Evolutionary conservation across 257 asterid genomes (phyloP).

Genomic region (Solanum arcanum): DNA sequence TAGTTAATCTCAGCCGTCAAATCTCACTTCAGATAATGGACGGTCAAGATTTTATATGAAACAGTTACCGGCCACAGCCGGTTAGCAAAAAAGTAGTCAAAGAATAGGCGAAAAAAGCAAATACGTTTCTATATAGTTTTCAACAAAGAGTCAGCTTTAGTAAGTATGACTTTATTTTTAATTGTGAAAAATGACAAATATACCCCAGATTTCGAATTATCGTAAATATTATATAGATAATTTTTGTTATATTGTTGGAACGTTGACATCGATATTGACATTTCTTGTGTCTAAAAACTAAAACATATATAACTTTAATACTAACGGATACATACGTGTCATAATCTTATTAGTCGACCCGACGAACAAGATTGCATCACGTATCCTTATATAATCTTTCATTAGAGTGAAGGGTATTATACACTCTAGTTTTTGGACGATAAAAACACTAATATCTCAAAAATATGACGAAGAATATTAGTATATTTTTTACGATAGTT

Average conservation of each 20-base stretch:
- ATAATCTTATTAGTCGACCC: no score
- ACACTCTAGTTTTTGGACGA: rapidly evolving
- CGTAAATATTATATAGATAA: rapidly evolving
- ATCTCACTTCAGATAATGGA: not conserved
- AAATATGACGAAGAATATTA: rapidly evolving
- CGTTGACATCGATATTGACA: rapidly evolving
- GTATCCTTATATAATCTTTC: not conserved
- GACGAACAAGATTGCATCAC: not conserved
- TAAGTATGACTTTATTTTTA: not conserved
- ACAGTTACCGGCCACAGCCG: not conserved
- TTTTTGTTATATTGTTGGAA: rapidly evolving
- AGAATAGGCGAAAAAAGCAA: not conserved
- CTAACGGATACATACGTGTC: no score
- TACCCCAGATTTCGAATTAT: rapidly evolving
- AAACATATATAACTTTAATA: no score
- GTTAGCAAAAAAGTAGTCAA: not conserved
- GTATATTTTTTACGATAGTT: rapidly evolving
- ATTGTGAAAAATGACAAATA: not conserved
- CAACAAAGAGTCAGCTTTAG: not conserved
- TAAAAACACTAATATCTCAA: rapidly evolving
- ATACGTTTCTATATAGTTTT: not conserved
- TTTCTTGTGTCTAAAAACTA: rapidly evolving
- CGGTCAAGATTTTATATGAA: not conserved
- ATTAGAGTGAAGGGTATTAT: not conserved
- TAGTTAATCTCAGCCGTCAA: not conserved